Base-by-base conservation (phyloP, 2,329 filamentous ascomycete genomes). In the Xylariaceae sp. region DNA sequence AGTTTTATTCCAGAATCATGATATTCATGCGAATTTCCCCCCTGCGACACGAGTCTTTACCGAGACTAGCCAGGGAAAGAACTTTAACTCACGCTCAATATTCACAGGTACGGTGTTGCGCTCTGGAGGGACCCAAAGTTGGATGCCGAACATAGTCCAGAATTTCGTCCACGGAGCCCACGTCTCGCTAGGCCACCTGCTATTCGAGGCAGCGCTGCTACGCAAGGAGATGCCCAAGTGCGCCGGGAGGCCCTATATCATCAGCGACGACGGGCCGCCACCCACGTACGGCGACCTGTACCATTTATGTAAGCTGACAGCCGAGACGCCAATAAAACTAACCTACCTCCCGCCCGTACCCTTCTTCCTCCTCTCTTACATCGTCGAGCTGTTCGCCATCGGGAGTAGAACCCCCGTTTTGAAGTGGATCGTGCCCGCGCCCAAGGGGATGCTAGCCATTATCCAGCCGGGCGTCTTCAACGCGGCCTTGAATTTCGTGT, bases 151-250 rank as follows among this genome's bases (percentile, higher is more conserved):
- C 15, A 67, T 76, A 26, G 68, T 79, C 22, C 77, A 81, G 61
- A 76, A 74, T 64, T 79, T 76, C 61, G 74, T 79, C 44, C 70
- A 75, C 56, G 72, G 71, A 4, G 73, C 75, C 50, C 81, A 83
- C 64, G 76, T 80, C 55, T 77, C 79, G 9, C 67, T 81, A 16
- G 78, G 74, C 4, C 79, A 83, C 59, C 69, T 82, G 3, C 68
- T 74, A 21, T 78, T 79, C 64, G 79, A 82, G 64, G 72, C 74
- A 16, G 76, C 76, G 5, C 71, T 84, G 1, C 58, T 78, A 29
- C 67, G 72, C 42, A 65, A 65, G 43, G 58, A 58, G 51, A 64
- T 65, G 65, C 74, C 62, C 12, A 47, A 42, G 40, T 71, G 70
- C 47, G 71, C 72, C 9, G 79, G 77, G 26, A 70, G 75, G 34